Base-by-base conservation (phyloP, 2,329 filamentous ascomycete species). In the Aspergillus sojae region DNA sequence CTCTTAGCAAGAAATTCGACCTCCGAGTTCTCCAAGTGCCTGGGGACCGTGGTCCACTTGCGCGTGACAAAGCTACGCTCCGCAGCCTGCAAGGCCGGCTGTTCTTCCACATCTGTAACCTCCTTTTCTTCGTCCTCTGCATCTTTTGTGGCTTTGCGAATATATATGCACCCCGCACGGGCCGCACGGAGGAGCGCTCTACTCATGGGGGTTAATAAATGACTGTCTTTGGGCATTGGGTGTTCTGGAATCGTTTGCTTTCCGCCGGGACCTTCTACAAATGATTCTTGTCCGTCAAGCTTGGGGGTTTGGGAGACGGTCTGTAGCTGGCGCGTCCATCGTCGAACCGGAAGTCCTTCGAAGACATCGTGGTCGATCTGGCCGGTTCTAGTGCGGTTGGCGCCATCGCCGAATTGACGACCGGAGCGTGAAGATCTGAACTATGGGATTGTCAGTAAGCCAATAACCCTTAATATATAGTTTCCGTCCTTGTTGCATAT, bases 181-280 rank as follows among this genome's bases (percentile, higher is more conserved):
- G 93, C 92, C 43, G 91, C 91, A 62, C 91, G 89, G 16, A 97
- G 83, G 5, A 97, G 84, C 67, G 94, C 91, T 72, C 95, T 91
- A 59, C 90, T 94, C 75, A 93, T 91, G 1, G 89, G 86, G 0
- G 91, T 86, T 11, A 97, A 82, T 36, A 96, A 83, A 62, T 91
- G 86, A 34, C 88, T 91, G 75, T 97, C 94, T 71, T 91, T 91
- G 45, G 94, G 94, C 92, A 97, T 94, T 52, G 92, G 89, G 21
- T 93, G 85, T 74, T 97, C 94, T 55, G 88, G 89, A 86, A 81
- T 83, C 7, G 67, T 68, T 34, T 73, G 70, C 32, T 71, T 72
- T 58, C 70, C 71, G 36, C 63, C 68, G 12, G 72, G 69, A 10
- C 71, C 70, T 54, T 73, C 67, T 14, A 73, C 68, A 5, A 70